Conservation (phyloP, 208 protist species). For the Wallacemonas sp. region DNA sequence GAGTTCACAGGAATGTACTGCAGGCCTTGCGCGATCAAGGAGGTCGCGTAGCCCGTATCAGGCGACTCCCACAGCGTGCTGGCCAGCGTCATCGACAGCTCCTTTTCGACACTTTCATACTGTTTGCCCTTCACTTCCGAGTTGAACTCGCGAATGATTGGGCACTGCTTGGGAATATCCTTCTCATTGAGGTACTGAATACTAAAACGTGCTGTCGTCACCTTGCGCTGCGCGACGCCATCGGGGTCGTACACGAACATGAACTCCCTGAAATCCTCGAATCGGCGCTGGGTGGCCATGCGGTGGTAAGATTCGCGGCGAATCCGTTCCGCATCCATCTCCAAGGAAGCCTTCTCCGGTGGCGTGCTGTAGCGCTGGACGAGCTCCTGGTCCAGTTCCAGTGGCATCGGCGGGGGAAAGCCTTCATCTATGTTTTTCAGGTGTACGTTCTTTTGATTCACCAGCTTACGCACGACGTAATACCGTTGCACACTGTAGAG, state of each 20-base stretch:
- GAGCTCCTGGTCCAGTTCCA: slow-evolving; percentile 50
- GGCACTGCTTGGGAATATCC: slow-evolving; percentile 61
- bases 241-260: slow-evolving; percentile 78
- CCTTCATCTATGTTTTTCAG: slow-evolving; percentile 70
- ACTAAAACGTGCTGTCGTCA: slow-evolving; percentile 55
- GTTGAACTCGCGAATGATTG: slow-evolving; percentile 59
- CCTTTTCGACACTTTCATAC: slow-evolving; percentile 44
- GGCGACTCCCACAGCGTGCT: slow-evolving; percentile 46
- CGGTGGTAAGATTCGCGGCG: slow-evolving; percentile 56
- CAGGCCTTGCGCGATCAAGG: slow-evolving; percentile 63
- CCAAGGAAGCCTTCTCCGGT: slow-evolving; percentile 32
- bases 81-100: slow-evolving; percentile 29
- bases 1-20: slow-evolving; percentile 53
- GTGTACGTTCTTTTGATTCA: slow-evolving; percentile 40
- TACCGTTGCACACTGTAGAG: slow-evolving; percentile 55
- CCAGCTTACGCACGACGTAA: slow-evolving; percentile 49
- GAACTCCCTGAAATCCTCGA: slow-evolving; percentile 79
- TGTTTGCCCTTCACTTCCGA: slow-evolving; percentile 41
- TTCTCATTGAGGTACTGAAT: slow-evolving; percentile 65
- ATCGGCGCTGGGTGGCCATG: slow-evolving; percentile 67
- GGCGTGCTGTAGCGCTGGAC: slow-evolving; percentile 39
- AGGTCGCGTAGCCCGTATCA: slow-evolving; percentile 52
- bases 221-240: slow-evolving; percentile 49
- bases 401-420: slow-evolving; percentile 61
- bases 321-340: slow-evolving; percentile 46